Evolutionary conservation across 306 rosid species (phyloP).

Genomic region (Arachis hypogaea): DNA sequence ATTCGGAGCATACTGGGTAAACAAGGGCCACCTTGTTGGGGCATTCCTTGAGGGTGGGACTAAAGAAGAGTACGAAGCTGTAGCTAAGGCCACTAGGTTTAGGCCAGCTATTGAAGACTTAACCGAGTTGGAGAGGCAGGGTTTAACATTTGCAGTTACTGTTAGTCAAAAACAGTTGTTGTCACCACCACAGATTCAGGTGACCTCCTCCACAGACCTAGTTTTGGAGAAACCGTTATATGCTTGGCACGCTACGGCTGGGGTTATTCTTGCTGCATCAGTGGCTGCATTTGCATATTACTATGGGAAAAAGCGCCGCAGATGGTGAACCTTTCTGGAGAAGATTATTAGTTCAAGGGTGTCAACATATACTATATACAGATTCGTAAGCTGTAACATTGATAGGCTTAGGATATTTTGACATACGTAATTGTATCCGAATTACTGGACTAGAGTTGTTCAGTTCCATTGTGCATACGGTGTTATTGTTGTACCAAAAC

Average conservation of each 20-base stretch:
- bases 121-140: constrained; percentile 78
- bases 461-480: constrained; percentile 36
- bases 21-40: constrained; percentile 78
- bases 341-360: constrained; percentile 27
- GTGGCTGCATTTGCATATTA: constrained; percentile 82
- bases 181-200: constrained; percentile 47
- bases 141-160: constrained; percentile 70
- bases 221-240: constrained; percentile 68
- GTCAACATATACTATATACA: constrained; percentile 2
- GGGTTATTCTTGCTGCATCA: constrained; percentile 82
- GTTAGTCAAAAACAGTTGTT: constrained; percentile 54
- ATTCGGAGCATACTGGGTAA: constrained; percentile 92
- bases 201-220: constrained; percentile 41
- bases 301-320: constrained; percentile 84
- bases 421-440: constrained; percentile 36
- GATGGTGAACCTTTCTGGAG: constrained; percentile 67
- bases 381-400: constrained; percentile 44
- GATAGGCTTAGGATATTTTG: constrained; percentile 43
- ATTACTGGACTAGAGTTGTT: constrained; percentile 26
- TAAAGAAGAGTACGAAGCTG: constrained; percentile 47
- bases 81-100: constrained; percentile 62
- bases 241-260: constrained; percentile 85
- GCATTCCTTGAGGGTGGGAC: constrained; percentile 51
- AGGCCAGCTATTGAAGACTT: constrained; percentile 77
- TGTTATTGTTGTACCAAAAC: constrained; percentile 39